Base-by-base conservation (phyloP, 768 basidiomycete genomes). In the Pulveroboletus sp. region DNA sequence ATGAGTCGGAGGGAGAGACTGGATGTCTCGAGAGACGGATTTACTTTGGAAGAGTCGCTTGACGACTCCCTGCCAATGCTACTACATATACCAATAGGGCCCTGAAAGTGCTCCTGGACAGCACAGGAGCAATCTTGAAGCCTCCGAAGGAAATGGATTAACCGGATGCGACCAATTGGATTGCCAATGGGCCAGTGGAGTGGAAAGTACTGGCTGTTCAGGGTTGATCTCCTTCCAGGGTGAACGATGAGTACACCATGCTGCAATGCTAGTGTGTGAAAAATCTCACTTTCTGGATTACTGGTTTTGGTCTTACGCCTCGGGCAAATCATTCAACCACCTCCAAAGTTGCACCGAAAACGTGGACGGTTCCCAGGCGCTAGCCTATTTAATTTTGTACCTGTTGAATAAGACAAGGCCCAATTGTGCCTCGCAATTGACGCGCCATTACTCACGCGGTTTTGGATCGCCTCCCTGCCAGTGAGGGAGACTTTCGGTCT, bases 61-160 rank as follows among this genome's bases (percentile, higher is more conserved):
- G 20, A 25, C 16, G 43, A 31, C 29, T 19, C 42, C 23, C 14
- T 23, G 41, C 25, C 9, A 35, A 25, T 4, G 17, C 20, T 29
- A 16, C 20, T 29, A 32, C 42, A 49, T 45, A 48, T 33, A 19
- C 10, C 23, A 38, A 27, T 40, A 16, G 45, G n/a, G 5, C 14
- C 24, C 34, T 58, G 43, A 24, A 33, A 42, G 20, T 1, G 33
- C 23, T 58, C 36, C 44, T 45, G 39, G 31, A 13, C 12, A 21
- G 34, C 16, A 35, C 34, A 8, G 35, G n/a, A 19, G 21, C 21
- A 13, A 39, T n/a, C n/a, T n/a, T n/a, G n/a, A 23, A 16, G 5
- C 10, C 4, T 34, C 8, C 11, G 21, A 23, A 23, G 6, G 39
- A 36, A 23, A 10, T 14, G 24, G 13, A 17, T 37, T 24, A 35